phyloP scores from a whole-genome alignment of 805 yeast species.

The Candida maltosa region DNA sequence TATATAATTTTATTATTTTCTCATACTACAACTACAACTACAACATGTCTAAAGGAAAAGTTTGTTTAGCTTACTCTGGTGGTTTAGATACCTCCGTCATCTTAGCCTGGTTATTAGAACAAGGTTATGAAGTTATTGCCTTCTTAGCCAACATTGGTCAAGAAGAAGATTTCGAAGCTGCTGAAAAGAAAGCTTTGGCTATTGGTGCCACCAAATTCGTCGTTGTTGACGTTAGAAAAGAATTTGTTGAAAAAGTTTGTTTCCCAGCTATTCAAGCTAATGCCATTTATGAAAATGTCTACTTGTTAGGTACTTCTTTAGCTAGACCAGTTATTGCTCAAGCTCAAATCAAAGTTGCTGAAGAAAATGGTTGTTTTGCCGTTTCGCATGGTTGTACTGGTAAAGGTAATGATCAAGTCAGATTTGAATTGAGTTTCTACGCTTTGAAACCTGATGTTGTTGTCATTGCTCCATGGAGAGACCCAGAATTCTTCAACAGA shows the following conservation, averaged over 20 bases:
- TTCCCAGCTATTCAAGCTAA: conserved; percentile 97
- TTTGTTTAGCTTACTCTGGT: conserved; percentile 98
- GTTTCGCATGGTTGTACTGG: conserved; percentile 99
- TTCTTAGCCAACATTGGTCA: conserved; percentile 99
- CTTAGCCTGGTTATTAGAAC: conserved; percentile 95
- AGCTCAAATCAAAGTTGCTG: conserved; percentile 97
- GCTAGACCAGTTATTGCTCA: conserved; percentile 99
- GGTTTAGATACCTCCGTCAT: conserved; percentile 98
- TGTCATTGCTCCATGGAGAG: conserved; percentile 99
- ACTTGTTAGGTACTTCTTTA: conserved; percentile 92
- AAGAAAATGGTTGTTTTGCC: conserved; percentile 96
- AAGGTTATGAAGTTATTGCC: conserved; percentile 97
- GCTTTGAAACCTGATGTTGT: conserved; percentile 96
- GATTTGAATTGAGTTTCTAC: conserved; percentile 95
- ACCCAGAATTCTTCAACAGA: conserved; percentile 88
- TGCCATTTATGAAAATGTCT: conserved; percentile 97
- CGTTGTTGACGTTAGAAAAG: conserved; percentile 89
- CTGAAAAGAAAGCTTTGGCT: conserved; percentile 91
- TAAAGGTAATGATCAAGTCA: conserved; percentile 98
- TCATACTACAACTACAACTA: too few species aligned
- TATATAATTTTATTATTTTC: neutral
- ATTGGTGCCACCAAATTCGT: conserved; percentile 97
- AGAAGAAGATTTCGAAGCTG: conserved; percentile 98
- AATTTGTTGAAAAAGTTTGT: conserved; percentile 88
- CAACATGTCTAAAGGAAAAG: conserved; percentile 99